These are phyloP conservation scores for Aspergillus bridgeri DNA, from an alignment of 495 filamentous ascomycete species.

Conservation along the genomic window DNA sequence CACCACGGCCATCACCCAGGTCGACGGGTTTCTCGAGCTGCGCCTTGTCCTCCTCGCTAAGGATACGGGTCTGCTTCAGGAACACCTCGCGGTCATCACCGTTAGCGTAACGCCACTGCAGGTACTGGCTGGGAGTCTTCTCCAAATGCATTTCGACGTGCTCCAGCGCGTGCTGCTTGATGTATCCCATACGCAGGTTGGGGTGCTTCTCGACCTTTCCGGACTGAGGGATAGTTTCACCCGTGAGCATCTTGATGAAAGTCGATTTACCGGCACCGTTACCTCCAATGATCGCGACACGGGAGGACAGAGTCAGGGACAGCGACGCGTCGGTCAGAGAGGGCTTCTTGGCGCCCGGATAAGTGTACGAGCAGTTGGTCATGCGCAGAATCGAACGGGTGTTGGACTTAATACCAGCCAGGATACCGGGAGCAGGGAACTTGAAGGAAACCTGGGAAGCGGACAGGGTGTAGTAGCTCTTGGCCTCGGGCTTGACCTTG, in stretches of 20 bases:
- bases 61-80: slow-evolving; percentile 92
- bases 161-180: slow-evolving; percentile 98
- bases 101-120: slow-evolving; percentile 97
- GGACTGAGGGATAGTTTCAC: slow-evolving; percentile 79
- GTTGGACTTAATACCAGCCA: slow-evolving; percentile 90
- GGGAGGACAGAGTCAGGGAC: slow-evolving; percentile 81
- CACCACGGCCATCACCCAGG: slow-evolving; percentile 73
- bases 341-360: slow-evolving; percentile 80
- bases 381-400: slow-evolving; percentile 95
- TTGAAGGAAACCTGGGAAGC: slow-evolving; percentile 91
- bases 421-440: slow-evolving; percentile 92
- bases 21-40: slow-evolving; percentile 91
- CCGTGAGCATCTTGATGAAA: slow-evolving; percentile 96
- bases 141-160: slow-evolving; percentile 99
- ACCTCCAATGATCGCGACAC: slow-evolving; percentile 91
- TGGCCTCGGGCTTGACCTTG: slow-evolving; percentile 88
- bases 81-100: slow-evolving; percentile 96
- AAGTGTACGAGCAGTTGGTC: slow-evolving; percentile 85
- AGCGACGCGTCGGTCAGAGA: slow-evolving; percentile 85
- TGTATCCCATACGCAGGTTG: slow-evolving; percentile 97
- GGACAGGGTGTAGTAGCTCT: slow-evolving; percentile 97
- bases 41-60: slow-evolving; percentile 77
- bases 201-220: slow-evolving; percentile 98
- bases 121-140: slow-evolving; percentile 97
- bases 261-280: slow-evolving; percentile 99